Conservation (phyloP, 2,329 filamentous ascomycete species). For the Beauveria sp. region DNA sequence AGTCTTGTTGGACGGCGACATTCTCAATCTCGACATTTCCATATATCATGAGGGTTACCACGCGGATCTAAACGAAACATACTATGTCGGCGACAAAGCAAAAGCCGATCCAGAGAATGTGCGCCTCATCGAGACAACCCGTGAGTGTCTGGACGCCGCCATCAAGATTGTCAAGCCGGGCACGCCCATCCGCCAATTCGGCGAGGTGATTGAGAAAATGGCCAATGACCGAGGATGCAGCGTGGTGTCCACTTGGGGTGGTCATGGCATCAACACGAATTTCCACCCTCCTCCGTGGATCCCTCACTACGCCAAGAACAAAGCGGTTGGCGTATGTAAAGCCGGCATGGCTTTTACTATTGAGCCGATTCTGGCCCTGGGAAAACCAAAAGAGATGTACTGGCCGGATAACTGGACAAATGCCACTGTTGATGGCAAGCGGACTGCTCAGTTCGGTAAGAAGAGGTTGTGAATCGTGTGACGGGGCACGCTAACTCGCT, state of each 20-base stretch:
- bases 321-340: slow-evolving; percentile 89
- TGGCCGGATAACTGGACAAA: slow-evolving; percentile 99
- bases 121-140: slow-evolving; percentile 80
- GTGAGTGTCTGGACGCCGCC: slow-evolving; percentile 79
- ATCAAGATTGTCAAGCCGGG: slow-evolving; percentile 92
- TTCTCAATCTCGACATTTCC: slow-evolving; percentile 93
- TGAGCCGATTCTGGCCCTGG: slow-evolving; percentile 94
- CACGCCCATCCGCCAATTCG: slow-evolving; percentile 84
- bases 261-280: slow-evolving; percentile 86
- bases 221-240: slow-evolving; percentile 80
- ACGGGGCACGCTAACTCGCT: background rate
- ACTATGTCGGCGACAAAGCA: slow-evolving; percentile 90
- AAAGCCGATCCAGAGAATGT: slow-evolving; percentile 77
- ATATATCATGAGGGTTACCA: slow-evolving; percentile 94
- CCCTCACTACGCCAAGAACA: slow-evolving; percentile 97
- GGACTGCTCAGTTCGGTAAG: slow-evolving; percentile 87
- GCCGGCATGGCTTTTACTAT: slow-evolving; percentile 98
- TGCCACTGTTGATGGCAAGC: slow-evolving; percentile 80
- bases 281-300: slow-evolving; percentile 94
- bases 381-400: slow-evolving; percentile 83
- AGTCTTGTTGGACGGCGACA: slow-evolving; percentile 81
- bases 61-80: slow-evolving; percentile 95
- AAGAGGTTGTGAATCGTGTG: slow-evolving; percentile 6
- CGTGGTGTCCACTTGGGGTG: slow-evolving; percentile 91
- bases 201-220: slow-evolving; percentile 90